Percentiles rank a stretch among this genome's conserved stretches.
Evolutionary conservation across 2,329 filamentous ascomycete species (phyloP).

Genomic region (Botrytis galanthina): DNA sequence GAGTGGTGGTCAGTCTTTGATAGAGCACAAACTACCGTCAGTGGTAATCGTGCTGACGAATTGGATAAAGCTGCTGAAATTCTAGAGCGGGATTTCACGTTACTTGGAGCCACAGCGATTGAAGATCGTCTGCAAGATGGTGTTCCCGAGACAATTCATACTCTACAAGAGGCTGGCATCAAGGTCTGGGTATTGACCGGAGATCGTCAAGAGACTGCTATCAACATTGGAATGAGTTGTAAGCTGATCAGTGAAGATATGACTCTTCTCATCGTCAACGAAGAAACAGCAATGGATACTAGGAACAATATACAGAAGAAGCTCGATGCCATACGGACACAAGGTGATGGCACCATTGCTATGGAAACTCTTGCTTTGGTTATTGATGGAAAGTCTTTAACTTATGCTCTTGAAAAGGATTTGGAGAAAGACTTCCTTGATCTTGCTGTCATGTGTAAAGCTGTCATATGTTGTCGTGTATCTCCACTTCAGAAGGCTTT

Average conservation of each 20-base stretch:
- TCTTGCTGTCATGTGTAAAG: constrained; percentile 92
- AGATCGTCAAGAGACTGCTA: constrained; percentile 96
- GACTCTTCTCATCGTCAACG: constrained; percentile 95
- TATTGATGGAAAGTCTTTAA: constrained; percentile 95
- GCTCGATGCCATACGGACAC: constrained; percentile 81
- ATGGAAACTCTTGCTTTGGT: constrained; percentile 85
- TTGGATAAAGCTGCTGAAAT: constrained; percentile 95
- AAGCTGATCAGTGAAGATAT: constrained; percentile 98
- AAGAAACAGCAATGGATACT: constrained; percentile 75
- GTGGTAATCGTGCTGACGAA: constrained; percentile 89
- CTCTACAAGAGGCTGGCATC: constrained; percentile 92
- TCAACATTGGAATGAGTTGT: constrained; percentile 99
- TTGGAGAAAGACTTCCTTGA: constrained; percentile 92
- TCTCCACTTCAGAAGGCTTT: constrained; percentile 95
- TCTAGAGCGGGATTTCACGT: constrained; percentile 86
- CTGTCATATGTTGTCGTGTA: constrained; percentile 97
- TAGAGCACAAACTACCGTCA: constrained; percentile 82
- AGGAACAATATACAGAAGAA: constrained; percentile 92
- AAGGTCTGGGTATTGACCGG: constrained; percentile 98
- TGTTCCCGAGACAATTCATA: constrained; percentile 97
- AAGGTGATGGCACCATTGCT: constrained; percentile 73
- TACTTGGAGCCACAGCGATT: constrained; percentile 94
- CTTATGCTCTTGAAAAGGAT: constrained; percentile 88
- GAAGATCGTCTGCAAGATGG: constrained; percentile 96
- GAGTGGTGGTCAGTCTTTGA: constrained; percentile 88